These are phyloP conservation scores for Taphrina deformans DNA, from an alignment of 1,139 yeast genomes.

Conservation along the genomic window DNA sequence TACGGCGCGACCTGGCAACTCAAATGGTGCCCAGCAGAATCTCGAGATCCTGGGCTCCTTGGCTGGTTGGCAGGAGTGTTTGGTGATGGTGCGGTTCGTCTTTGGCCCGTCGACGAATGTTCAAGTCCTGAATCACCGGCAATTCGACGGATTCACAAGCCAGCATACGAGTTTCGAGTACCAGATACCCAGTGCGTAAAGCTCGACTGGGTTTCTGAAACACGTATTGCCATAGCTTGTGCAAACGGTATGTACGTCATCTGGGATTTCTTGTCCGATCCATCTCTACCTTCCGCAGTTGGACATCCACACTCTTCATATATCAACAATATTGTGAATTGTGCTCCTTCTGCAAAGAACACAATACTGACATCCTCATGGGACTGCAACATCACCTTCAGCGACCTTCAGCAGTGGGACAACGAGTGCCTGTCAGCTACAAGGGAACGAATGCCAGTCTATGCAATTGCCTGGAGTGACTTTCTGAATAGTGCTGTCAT, in stretches of 20 bases:
- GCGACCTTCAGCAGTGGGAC: not conserved
- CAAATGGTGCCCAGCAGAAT: slow-evolving; percentile 30
- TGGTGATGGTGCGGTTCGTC: slow-evolving; percentile 19
- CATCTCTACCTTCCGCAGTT: slow-evolving; percentile 8
- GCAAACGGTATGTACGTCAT: slow-evolving; percentile 27
- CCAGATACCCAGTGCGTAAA: slow-evolving; percentile 14
- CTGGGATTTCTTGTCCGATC: slow-evolving; percentile 9
- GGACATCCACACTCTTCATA: slow-evolving; percentile 19
- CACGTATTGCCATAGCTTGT: slow-evolving; percentile 14
- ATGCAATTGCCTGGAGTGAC: slow-evolving; percentile 30
- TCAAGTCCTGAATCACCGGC: not conserved
- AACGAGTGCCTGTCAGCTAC: slow-evolving; percentile 15
- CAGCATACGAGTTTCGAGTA: slow-evolving; percentile 9
- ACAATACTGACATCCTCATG: slow-evolving; percentile 20
- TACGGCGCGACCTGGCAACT: slow-evolving; percentile 22
- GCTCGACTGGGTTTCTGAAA: slow-evolving; percentile 19
- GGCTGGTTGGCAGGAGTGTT: slow-evolving; percentile 29
- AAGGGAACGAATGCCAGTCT: slow-evolving; percentile 26
- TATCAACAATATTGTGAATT: slow-evolving; percentile 14
- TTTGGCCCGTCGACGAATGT: slow-evolving; percentile 10
- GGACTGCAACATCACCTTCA: slow-evolving; percentile 28
- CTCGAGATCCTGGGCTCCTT: not conserved
- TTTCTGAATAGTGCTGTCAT: slow-evolving; percentile 19
- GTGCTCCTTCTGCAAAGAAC: slow-evolving; percentile 23
- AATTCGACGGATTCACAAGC: not conserved